Conservation (phyloP, 1,284 basidiomycete species). For the Rhizoctonia solani region DNA sequence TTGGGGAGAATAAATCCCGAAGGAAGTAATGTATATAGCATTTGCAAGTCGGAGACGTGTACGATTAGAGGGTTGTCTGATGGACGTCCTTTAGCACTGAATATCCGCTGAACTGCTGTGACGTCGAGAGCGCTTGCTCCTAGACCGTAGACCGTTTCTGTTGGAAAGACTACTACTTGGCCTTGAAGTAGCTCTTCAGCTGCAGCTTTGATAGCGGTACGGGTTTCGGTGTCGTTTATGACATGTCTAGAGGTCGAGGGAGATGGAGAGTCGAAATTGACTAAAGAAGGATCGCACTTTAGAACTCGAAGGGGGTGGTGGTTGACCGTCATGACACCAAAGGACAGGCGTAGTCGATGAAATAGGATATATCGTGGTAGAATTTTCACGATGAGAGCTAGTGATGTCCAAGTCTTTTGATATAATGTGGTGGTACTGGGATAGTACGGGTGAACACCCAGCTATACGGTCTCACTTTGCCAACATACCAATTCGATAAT, state of each 20-base stretch:
- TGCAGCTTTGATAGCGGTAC: slow-evolving; percentile 7
- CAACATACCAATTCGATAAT: not conserved
- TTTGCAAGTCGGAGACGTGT: slow-evolving; percentile 84
- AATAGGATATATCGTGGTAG: too few species aligned
- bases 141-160: slow-evolving; percentile 98
- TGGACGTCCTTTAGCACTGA: slow-evolving; percentile 89
- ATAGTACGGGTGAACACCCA: not conserved
- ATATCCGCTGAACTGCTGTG: slow-evolving; percentile 75
- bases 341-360: too few species aligned
- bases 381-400: too few species aligned
- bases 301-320: not conserved
- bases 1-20: slow-evolving; percentile 59
- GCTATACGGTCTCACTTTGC: not conserved
- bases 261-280: not conserved
- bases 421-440: not conserved
- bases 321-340: slow-evolving; percentile 3
- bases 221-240: slow-evolving; percentile 1
- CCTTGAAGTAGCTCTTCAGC: slow-evolving; percentile 13
- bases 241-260: not conserved
- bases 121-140: slow-evolving; percentile 81
- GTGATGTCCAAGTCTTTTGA: not conserved
- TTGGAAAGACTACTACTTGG: slow-evolving; percentile 82
- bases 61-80: slow-evolving; percentile 98
- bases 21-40: slow-evolving; percentile 79
- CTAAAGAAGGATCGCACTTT: not conserved